Evolutionary conservation across 1,139 yeast species (phyloP).

Genomic region (Meyerozyma carpophila): DNA sequence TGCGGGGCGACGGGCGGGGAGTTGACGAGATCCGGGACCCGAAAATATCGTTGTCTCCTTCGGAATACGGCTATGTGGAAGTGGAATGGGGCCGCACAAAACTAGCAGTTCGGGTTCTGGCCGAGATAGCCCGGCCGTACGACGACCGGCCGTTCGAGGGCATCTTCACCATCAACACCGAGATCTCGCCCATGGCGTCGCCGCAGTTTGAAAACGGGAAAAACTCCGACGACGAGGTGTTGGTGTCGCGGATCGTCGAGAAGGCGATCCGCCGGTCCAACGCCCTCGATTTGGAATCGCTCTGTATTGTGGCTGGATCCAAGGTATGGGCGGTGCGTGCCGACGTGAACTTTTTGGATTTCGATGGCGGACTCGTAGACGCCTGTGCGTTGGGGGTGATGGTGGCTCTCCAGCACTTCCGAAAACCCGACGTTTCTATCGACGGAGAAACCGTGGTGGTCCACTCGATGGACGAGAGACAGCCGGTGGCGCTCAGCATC

Average conservation of each 20-base stretch:
- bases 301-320: constrained; percentile 87
- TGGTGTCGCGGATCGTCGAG: constrained; percentile 77
- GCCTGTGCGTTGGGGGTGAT: constrained; percentile 88
- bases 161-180: constrained; percentile 74
- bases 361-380: constrained; percentile 90
- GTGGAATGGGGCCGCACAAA: constrained; percentile 69
- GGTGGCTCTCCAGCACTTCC: constrained; percentile 77
- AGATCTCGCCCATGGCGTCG: constrained; percentile 84
- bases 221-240: constrained; percentile 70
- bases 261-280: constrained; percentile 87
- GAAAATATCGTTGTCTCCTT: constrained; percentile 52
- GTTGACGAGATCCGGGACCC: constrained; percentile 62
- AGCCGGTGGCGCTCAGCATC: constrained; percentile 80
- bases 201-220: constrained; percentile 73
- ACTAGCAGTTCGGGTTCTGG: constrained; percentile 73
- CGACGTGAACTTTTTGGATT: constrained; percentile 81
- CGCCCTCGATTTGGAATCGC: constrained; percentile 83
- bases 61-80: constrained; percentile 77
- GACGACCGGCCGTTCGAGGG: constrained; percentile 97
- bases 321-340: constrained; percentile 90
- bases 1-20: constrained; percentile 66
- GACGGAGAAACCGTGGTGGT: constrained; percentile 54
- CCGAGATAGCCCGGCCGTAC: constrained; percentile 75
- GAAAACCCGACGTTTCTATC: constrained; percentile 77
- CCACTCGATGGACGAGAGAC: constrained; percentile 70